A percentile compares a stretch with the other conserved stretches of the same genome.
Conservation (phyloP, 345 rosid genomes). For the Brassica cretica region DNA sequence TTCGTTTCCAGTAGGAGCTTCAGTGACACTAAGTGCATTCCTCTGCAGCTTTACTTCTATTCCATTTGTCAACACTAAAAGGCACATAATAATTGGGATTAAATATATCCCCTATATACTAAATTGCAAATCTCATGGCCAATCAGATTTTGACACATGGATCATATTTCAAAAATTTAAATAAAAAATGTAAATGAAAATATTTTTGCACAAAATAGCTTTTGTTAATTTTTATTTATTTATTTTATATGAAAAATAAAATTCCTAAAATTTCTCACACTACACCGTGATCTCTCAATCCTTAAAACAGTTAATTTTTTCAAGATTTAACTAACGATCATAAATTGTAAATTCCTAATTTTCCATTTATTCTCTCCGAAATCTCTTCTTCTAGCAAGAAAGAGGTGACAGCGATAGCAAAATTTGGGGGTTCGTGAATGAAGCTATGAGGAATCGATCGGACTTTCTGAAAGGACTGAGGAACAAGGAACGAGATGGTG, state of each 20-base stretch:
- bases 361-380: not conserved
- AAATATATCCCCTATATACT: not conserved
- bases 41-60: conserved; percentile 96
- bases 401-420: too few relatives aligned
- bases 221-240: not conserved
- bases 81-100: not conserved
- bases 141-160: not conserved
- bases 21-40: conserved; percentile 96
- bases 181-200: not conserved
- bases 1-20: conserved; percentile 95
- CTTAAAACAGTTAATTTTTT: not conserved
- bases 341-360: too few relatives aligned
- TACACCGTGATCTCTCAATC: not conserved
- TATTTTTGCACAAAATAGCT: too few relatives aligned
- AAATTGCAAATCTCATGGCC: not conserved
- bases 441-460: too few relatives aligned
- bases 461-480: too few relatives aligned
- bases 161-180: too few relatives aligned
- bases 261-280: not conserved
- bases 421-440: too few relatives aligned
- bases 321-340: not conserved
- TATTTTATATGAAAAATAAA: too few relatives aligned
- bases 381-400: not conserved
- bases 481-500: too few relatives aligned
- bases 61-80: conserved; percentile 91